Evolutionary conservation across 1,284 basidiomycete species (phyloP), one percentile per base, ranked within the genome.

Genomic region (Trichosporon faecale): DNA sequence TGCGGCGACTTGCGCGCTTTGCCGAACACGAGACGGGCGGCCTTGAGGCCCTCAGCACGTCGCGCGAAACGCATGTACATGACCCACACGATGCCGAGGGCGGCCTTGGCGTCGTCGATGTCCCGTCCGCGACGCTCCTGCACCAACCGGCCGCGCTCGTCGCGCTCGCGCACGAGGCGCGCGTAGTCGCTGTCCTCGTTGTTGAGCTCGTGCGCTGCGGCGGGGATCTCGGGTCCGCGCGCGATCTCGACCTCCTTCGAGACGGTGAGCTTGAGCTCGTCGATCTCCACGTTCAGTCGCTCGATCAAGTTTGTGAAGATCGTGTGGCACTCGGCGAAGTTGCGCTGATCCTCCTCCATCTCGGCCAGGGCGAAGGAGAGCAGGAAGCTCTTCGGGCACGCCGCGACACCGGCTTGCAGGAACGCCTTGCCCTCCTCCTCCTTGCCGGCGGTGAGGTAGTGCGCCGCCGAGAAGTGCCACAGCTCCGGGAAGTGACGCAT

Each of bases 401-500:
- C 95, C 72, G 94, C 90, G 70, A 95, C 88, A 2, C 95, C 96
- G 2, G 90, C 87, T 81, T 91, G 91, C 68, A 98, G 86, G 68
- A 93, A 89, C n/a, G 87, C 86, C 14, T 90, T 78, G 0, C 92
- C 93, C 75, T 98, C 94, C 11, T 97, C 94, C 6, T 86, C 84
- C 79, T 91, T 91, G 66, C 90, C 90, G n/a, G 89, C 85, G 60
- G 87, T 88, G 68, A 87, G 85, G 57, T 90, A 90, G 89, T 93
- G 96, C 21, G 86, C 88, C 75, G 92, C 93, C 1, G 94, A 92
- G 88, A 96, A 92, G 81, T 93, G 95, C 95, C 95, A 98, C 64
- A 98, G 90, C 81, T 99, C 97, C 5, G 93, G 90, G 81, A 91
- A 98, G 84, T 94, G 99, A 57, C 95, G 88, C 92, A 98, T 93